Evolutionary conservation across 2,329 filamentous ascomycete species (phyloP), one percentile per base, ranked within the genome.

Genomic region (Sporothrix euskadiensis): DNA sequence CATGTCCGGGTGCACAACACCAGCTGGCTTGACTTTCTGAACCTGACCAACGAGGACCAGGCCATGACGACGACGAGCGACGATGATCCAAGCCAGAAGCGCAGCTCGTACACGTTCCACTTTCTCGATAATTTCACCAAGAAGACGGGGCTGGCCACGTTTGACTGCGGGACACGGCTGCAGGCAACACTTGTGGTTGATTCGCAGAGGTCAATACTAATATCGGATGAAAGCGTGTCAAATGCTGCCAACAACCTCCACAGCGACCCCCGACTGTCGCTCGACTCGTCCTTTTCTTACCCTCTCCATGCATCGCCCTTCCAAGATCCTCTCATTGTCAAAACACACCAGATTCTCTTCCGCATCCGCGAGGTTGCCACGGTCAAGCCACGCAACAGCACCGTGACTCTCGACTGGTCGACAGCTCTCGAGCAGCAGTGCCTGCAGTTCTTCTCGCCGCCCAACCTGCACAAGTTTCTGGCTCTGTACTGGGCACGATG

Each of bases 331-430:
- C 57, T 73, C 26, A 30, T 71, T 12, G 59, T 47, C 56, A 73
- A 73, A 19, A 56, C 72, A 4, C 66, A 65, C 66, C 56, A 73
- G 57, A 73, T 73, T n/a, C 56, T 73, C 3, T 32, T 54, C 10
- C 9, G 52, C 5, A 44, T 73, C 44, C 59, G 57, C 30, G 72
- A 73, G 39, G 72, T 73, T 16, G 66, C 61, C 41, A 61, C 65
- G 0, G 41, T 56, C 22, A 70, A 65, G 56, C 66, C 72, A 12
- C 54, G 66, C 12, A 73, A 73, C 57, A 73, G 72, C 57, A 32
- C 57, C n/a, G 66, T 73, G 39, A 73, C 72, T 4, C 26, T 69
- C 41, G 72, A 70, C 26, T 73, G 72, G 72, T 73, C 72, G 10
- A 3, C 68, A 1, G 14, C 56, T 0, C 32, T 71, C 26, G 72